Base-by-base conservation (phyloP, 2,329 filamentous ascomycete genomes). In the Alternaria tenuissima region DNA sequence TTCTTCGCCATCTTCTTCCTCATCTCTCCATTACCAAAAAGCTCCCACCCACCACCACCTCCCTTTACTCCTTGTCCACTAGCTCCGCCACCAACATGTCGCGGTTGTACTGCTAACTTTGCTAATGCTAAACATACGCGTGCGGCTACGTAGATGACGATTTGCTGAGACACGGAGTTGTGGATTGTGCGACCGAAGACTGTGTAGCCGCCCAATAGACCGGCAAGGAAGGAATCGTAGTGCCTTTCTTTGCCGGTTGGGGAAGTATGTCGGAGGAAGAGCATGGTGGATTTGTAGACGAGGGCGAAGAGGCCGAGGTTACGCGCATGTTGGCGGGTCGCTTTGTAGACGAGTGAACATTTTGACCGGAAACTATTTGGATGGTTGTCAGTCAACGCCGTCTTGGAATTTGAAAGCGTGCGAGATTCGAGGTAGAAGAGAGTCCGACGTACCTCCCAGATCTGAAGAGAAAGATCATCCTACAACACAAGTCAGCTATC, bases 101-200 rank as follows among this genome's bases (percentile, higher is more conserved):
- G 81, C 2, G 85, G 86, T 78, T 92, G 89, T 64, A 98, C 88
- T 57, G 91, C 88, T 59, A 98, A 82, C 74, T 93, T 92, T 32
- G 94, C 95, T 24, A 96, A 81, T 8, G 92, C 92, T 34, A 99
- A 87, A 62, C 91, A 86, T 16, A 97, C 95, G 67, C 95, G 89
- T 48, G 95, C 95, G 76, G 97, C 97, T 64, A 99, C 91, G 83
- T 99, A 99, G 72, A 98, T 92, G 78, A 97, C 93, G 77, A 99
- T 99, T 84, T 99, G 94, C 83, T 97, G 93, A 81, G 90, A 96
- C 64, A 97, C 90, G 65, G 88, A 91, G 62, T 90, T 91, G 73
- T 92, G 89, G 77, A 84, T 84, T 38, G 90, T 90, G 61, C 91
- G 89, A 49, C 94, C 95, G 77, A 99, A 99, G 64, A 98, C 92